Evolutionary conservation across 2,329 filamentous ascomycete species (phyloP).

Genomic region (Cryphonectria radicalis): DNA sequence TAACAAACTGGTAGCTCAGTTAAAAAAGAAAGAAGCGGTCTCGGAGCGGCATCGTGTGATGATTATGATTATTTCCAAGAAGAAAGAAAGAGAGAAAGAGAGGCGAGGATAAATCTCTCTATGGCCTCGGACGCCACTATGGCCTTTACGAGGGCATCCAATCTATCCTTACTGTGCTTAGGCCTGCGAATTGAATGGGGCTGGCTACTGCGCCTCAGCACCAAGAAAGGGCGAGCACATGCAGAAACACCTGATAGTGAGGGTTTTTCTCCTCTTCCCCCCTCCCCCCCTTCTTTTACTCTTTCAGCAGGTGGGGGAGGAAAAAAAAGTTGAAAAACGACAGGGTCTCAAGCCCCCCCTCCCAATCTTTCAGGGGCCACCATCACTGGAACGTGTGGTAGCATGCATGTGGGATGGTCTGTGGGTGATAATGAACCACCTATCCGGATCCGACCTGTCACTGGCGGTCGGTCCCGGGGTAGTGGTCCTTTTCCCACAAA

Average conservation of each 20-base stretch:
- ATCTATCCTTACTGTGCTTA: neutral
- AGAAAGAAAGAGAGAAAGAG: neutral
- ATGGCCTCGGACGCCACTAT: neutral
- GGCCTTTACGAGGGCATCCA: neutral
- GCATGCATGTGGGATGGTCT: neutral
- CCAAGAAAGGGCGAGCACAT: neutral
- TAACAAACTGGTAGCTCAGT: neutral
- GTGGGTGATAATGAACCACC: neutral
- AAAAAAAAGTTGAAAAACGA: no score
- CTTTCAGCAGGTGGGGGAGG: neutral
- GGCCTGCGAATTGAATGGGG: neutral
- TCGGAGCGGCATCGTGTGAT: neutral
- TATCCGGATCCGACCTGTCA: conserved; percentile 3
- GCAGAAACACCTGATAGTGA: conserved; percentile 4
- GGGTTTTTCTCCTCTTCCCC: neutral
- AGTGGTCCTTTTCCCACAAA: neutral
- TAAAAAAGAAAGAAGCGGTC: neutral
- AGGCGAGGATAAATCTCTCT: neutral
- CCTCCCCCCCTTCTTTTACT: no score
- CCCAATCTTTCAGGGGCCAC: neutral
- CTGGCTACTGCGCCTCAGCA: neutral
- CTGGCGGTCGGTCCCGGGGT: conserved; percentile 8
- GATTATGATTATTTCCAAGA: neutral
- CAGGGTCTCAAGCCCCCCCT: neutral
- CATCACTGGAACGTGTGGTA: neutral